Conservation (phyloP, 805 yeast species). For the Starmera quercuum region DNA sequence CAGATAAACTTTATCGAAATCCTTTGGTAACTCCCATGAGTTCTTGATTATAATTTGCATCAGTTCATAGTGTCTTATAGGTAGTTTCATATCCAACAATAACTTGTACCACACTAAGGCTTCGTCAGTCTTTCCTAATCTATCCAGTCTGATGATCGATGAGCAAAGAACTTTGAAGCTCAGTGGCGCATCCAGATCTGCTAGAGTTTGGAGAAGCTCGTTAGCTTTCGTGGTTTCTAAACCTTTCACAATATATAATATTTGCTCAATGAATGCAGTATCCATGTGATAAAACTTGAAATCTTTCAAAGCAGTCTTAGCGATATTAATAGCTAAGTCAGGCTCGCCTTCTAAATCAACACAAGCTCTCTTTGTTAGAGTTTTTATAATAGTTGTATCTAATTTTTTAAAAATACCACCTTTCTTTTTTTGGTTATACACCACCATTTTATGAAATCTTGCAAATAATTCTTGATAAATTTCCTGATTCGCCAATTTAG, state of each 20-base stretch:
- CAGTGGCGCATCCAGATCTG: constrained; percentile 3
- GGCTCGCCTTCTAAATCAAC: not conserved
- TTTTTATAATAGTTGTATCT: not conserved
- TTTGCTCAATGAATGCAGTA: not conserved
- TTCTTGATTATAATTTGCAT: constrained; percentile 3
- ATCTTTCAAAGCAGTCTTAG: not conserved
- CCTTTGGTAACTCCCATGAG: constrained; percentile 10
- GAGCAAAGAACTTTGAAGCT: constrained; percentile 4
- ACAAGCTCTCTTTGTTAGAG: not conserved
- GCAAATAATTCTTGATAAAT: too few relatives aligned
- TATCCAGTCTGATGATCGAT: constrained; percentile 3
- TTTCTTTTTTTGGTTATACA: too few relatives aligned
- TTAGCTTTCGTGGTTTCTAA: not conserved
- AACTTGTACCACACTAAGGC: constrained; percentile 7
- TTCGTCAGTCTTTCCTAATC: constrained; percentile 1
- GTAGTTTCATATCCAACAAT: constrained; percentile 1
- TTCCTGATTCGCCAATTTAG: too few relatives aligned
- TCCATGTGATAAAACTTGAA: not conserved
- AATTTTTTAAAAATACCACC: not conserved
- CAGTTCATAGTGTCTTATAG: constrained; percentile 5
- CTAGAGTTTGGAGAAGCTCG: constrained; percentile 2
- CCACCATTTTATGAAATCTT: too few relatives aligned
- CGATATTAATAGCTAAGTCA: not conserved
- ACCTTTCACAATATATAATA: not conserved
- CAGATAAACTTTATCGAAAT: constrained; percentile 7